Evolutionary conservation across 192 early-diverging fungal species (phyloP).

Genomic region (Lunasporangiospora selenospora): DNA sequence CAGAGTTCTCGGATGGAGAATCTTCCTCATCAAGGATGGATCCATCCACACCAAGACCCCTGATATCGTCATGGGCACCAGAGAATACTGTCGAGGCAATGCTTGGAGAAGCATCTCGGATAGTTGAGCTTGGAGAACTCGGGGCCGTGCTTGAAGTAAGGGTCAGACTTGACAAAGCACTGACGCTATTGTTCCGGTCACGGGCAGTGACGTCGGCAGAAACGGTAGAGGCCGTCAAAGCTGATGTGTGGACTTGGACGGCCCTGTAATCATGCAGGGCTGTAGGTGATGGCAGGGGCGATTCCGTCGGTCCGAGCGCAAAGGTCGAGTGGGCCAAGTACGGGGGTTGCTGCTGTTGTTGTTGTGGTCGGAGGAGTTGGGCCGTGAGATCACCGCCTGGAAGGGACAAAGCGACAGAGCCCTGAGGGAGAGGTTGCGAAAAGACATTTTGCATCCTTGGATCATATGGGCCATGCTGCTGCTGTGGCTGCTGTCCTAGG

Average conservation of each 20-base stretch:
- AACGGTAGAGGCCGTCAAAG: background rate
- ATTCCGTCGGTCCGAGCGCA: too few relatives aligned
- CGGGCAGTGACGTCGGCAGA: conserved; percentile 5
- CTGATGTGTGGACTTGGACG: conserved; percentile 8
- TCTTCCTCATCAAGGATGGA: background rate
- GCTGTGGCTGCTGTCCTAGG: conserved; percentile 5
- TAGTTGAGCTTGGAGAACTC: conserved; percentile 1
- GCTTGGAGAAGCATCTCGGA: background rate
- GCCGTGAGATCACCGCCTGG: conserved; percentile 8
- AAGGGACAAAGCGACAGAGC: background rate
- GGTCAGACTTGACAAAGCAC: too few relatives aligned
- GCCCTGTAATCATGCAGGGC: conserved; percentile 17
- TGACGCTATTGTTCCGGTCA: conserved; percentile 2
- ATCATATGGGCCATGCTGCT: conserved; percentile 11
- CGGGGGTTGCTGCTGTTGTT: conserved; percentile 5
- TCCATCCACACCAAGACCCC: background rate
- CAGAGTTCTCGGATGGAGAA: conserved; percentile 4
- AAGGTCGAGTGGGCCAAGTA: conserved; percentile 8
- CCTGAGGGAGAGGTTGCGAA: conserved; percentile 1
- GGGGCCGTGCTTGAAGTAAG: too few relatives aligned
- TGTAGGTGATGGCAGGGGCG: conserved; percentile 22
- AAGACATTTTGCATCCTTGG: conserved; percentile 1
- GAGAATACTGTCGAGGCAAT: background rate
- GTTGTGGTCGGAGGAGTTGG: conserved; percentile 6
- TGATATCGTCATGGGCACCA: conserved; percentile 4